Conservation (phyloP, 768 basidiomycete species). For the Coprinellus aureogranulatus region DNA sequence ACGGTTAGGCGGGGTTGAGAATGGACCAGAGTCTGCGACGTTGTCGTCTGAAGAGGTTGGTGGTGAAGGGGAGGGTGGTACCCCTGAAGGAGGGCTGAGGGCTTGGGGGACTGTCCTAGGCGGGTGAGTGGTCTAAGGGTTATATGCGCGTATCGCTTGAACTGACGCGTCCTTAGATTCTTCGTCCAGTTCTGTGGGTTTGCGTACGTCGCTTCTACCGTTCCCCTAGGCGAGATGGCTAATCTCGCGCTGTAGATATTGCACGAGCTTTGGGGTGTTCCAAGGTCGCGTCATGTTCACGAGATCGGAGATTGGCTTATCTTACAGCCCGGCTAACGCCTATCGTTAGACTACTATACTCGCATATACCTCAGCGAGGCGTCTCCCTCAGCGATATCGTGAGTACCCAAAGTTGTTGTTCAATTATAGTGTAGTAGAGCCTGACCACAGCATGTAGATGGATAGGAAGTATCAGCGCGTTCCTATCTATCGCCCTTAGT, state of each 20-base stretch:
- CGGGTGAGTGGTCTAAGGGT: conserved; percentile 11
- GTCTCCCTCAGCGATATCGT: conserved; percentile 21
- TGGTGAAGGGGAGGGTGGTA: not conserved
- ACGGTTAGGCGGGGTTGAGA: not conserved
- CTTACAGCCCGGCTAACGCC: no score
- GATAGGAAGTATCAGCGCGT: conserved; percentile 26
- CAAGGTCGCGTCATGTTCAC: conserved; percentile 13
- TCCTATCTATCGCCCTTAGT: conserved; percentile 21
- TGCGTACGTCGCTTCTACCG: not conserved
- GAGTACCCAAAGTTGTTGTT: conserved; percentile 10
- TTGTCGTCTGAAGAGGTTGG: not conserved
- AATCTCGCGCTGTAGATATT: conserved; percentile 15
- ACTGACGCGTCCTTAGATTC: not conserved
- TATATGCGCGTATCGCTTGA: not conserved
- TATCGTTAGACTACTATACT: conserved; percentile 23
- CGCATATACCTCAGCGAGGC: conserved; percentile 22
- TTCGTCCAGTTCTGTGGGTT: not conserved
- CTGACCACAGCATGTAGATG: conserved; percentile 22
- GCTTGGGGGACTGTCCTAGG: conserved; percentile 14
- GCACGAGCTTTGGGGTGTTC: conserved; percentile 25
- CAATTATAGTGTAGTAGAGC: no score
- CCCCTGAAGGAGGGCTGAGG: conserved; percentile 14
- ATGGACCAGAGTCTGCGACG: not conserved
- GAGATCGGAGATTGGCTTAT: no score
- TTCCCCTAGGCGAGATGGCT: not conserved